Percentiles rank a stretch among this genome's conserved stretches.
Conservation (phyloP, 2,329 filamentous ascomycete genomes). For the Didymella exigua region DNA sequence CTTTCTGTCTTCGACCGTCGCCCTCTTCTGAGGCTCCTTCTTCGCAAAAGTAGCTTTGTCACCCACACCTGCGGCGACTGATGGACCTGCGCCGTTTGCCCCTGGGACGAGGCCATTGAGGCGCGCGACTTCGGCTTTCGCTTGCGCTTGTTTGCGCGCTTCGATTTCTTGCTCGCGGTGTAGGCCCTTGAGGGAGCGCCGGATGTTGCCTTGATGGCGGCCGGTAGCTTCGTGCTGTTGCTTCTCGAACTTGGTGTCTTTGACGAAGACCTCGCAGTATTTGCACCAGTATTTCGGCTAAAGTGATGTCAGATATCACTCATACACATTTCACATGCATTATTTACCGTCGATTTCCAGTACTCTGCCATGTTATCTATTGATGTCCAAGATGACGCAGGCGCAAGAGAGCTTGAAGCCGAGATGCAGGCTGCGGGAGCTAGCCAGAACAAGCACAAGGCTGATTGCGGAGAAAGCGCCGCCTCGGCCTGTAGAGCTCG, state of each 20-base stretch:
- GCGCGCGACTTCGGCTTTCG: slow-evolving; percentile 82
- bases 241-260: slow-evolving; percentile 89
- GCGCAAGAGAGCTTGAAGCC: slow-evolving; percentile 9
- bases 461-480: slow-evolving; percentile 15
- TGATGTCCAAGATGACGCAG: slow-evolving; percentile 13
- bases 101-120: slow-evolving; percentile 76
- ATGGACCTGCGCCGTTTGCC: slow-evolving; percentile 38
- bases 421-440: slow-evolving; percentile 6
- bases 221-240: slow-evolving; percentile 86
- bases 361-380: slow-evolving; percentile 82
- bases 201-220: slow-evolving; percentile 83
- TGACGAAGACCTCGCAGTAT: slow-evolving; percentile 87
- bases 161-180: slow-evolving; percentile 83
- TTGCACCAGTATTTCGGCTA: slow-evolving; percentile 96
- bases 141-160: slow-evolving; percentile 79
- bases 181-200: slow-evolving; percentile 86
- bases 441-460: slow-evolving; percentile 9
- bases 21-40: slow-evolving; percentile 50
- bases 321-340: not conserved
- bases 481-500: not conserved
- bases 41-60: slow-evolving; percentile 36
- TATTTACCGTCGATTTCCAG: slow-evolving; percentile 86
- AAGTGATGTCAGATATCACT: slow-evolving; percentile 10
- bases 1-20: slow-evolving; percentile 72
- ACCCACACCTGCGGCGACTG: slow-evolving; percentile 37